phyloP scores from a whole-genome alignment of 192 early-diverging fungal genomes.

The Podila minutissima region DNA sequence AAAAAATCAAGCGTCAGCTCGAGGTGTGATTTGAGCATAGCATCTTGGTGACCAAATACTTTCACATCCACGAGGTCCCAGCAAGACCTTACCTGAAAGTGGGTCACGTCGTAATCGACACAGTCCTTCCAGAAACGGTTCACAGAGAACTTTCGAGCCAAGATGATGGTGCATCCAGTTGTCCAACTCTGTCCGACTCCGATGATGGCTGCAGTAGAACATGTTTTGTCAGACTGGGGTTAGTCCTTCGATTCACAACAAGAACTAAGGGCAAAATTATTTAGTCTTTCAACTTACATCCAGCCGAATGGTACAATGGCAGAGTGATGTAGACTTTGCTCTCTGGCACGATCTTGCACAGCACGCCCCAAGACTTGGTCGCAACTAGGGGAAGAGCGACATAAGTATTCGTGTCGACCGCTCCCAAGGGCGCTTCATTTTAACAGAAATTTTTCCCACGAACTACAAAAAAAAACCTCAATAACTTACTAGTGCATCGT shows the following conservation, averaged over 20 bases:
- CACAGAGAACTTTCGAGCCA: slow-evolving; percentile 66
- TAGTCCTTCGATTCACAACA: not conserved
- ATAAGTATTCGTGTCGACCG: not conserved
- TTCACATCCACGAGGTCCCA: not conserved
- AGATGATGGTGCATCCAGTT: slow-evolving; percentile 57
- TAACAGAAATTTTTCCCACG: not conserved
- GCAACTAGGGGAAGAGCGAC: slow-evolving; percentile 28
- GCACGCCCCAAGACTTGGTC: slow-evolving; percentile 8
- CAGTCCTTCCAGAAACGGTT: slow-evolving; percentile 63
- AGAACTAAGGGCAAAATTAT: not conserved
- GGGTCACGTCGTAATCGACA: slow-evolving; percentile 51
- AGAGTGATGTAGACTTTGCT: slow-evolving; percentile 67
- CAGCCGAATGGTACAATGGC: slow-evolving; percentile 73
- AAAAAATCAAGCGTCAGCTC: not conserved
- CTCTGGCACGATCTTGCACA: slow-evolving; percentile 27
- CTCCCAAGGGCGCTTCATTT: not conserved
- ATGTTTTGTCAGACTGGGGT: too few species aligned
- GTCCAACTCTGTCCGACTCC: slow-evolving; percentile 33
- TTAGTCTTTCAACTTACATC: slow-evolving; percentile 38
- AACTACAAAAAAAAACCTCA: slow-evolving; percentile 7
- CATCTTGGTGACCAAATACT: too few species aligned
- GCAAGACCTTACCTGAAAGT: slow-evolving; percentile 48
- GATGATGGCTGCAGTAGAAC: slow-evolving; percentile 17
- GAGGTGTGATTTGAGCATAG: too few species aligned
- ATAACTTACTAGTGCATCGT: slow-evolving; percentile 40